Base-by-base conservation (phyloP, 139 green algal species). In the Picochlorum sp. region DNA sequence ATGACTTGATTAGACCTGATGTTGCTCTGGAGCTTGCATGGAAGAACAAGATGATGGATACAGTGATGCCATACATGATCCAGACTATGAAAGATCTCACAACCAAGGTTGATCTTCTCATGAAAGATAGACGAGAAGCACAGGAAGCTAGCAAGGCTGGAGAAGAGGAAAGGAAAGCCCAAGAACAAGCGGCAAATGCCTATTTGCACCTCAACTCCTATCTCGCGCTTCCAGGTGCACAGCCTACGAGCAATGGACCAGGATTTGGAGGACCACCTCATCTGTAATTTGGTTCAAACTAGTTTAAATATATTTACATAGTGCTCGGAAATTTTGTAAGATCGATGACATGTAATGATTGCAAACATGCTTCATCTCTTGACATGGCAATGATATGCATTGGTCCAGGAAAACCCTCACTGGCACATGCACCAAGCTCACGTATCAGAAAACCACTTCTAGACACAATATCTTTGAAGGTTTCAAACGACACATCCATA, bases 51-150 rank as follows among this genome's bases (percentile, higher is more conserved):
- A 82, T 98, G 38, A 85, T 76, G 34, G 90, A 97, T 69, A 85
- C 77, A 28, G 81, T 86, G 8, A 96, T 99, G 87, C 94, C 94
- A 2, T 99, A 90, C 82, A 83, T 99, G 71, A 95, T 99, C 57
- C 88, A 96, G 81, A 80, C 78, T 21, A 34, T 96, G 54, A 86
- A 86, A 63, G 92, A 99, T 58, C 95, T 95, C 76, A 86, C 75
- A 3, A 67, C 56, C 74, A 97, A 97, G 81, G 87, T 95, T 52
- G 77, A 88, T 67, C 59, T 49, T 7, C 63, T 84, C 21, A 76
- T 78, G 69, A 50, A 51, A 26, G 79, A 81, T 66, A 68, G 77
- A 45, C 69, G 71, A 57, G 79, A 84, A 28, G 68, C 68, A 38
- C 72, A 71, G 66, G 66, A 83, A 34, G 76, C 60, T 24, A 57